Evolutionary conservation across 192 early-diverging fungal species (phyloP).

Genomic region (Backusella sp.): DNA sequence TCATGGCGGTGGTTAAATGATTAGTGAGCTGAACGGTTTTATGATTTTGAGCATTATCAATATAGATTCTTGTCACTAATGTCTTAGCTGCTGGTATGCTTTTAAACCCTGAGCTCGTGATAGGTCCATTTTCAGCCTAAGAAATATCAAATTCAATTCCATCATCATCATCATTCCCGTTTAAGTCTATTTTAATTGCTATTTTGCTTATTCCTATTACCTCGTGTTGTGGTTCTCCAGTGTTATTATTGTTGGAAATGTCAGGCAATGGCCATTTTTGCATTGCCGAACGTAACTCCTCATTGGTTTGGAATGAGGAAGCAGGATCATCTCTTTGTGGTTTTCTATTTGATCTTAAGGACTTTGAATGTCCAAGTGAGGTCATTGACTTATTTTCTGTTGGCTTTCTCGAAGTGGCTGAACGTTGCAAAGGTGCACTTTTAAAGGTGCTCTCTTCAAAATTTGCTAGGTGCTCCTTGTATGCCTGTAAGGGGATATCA

Average conservation of each 20-base stretch:
- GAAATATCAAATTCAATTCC: neutral
- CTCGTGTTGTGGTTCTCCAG: neutral
- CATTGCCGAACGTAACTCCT: neutral
- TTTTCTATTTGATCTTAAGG: neutral
- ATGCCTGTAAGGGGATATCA: neutral
- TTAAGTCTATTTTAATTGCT: neutral
- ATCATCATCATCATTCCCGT: neutral
- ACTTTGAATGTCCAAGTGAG: neutral
- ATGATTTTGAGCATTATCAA: conserved; percentile 72
- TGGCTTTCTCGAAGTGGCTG: neutral
- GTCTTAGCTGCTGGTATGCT: conserved; percentile 8
- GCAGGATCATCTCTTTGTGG: conserved; percentile 1
- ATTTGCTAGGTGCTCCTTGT: neutral
- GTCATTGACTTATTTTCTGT: neutral
- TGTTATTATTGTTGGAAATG: neutral
- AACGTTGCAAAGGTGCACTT: neutral
- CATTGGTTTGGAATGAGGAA: neutral
- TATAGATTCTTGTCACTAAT: conserved; percentile 83
- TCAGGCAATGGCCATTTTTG: neutral
- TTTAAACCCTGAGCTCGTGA: neutral
- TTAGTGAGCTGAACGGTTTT: conserved; percentile 76
- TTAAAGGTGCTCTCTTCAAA: neutral
- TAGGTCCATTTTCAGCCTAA: conserved; percentile 2
- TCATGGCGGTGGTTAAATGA: conserved; percentile 67
- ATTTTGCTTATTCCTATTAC: neutral